A percentile compares a stretch with the other conserved stretches of the same genome.
phyloP scores from a whole-genome alignment of 441 rosid genomes.

The Raphanus hybrid region DNA sequence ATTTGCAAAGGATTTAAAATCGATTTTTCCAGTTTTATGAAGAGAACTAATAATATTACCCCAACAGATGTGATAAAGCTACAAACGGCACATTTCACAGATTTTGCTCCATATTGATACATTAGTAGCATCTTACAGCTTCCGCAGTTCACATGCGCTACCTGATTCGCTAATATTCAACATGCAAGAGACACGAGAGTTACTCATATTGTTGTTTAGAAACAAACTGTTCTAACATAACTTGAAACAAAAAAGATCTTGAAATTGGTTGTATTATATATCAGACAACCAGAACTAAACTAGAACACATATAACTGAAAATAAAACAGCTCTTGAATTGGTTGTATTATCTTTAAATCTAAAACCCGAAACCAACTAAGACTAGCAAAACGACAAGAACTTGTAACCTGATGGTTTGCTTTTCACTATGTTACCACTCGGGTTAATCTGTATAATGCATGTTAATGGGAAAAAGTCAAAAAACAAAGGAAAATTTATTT shows the following conservation, averaged over 20 bases:
- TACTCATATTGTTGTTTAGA: background rate
- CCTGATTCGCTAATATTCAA: constrained; percentile 78
- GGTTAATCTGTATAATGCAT: background rate
- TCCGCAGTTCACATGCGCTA: constrained; percentile 96
- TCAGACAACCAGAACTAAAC: background rate
- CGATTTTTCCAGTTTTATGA: background rate
- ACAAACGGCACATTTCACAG: constrained; percentile 97
- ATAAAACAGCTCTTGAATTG: background rate
- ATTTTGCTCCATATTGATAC: constrained; percentile 96
- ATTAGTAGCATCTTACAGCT: constrained; percentile 93
- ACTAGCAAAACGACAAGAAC: background rate
- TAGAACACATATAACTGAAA: background rate
- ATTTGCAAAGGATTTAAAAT: background rate
- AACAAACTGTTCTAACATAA: constrained; percentile 3
- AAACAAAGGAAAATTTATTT: no score
- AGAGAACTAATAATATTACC: constrained; percentile 51
- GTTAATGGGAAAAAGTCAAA: no score
- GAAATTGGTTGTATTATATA: no score
- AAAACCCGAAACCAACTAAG: background rate
- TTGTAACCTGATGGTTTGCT: background rate
- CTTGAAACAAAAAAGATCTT: background rate
- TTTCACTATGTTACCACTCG: background rate
- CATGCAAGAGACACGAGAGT: constrained; percentile 14
- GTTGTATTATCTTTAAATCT: background rate
- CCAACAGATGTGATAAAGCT: constrained; percentile 85